These are phyloP conservation scores for Carex littledalei DNA, from an alignment of 176 grass and related monocot genomes.

Conservation along the genomic window DNA sequence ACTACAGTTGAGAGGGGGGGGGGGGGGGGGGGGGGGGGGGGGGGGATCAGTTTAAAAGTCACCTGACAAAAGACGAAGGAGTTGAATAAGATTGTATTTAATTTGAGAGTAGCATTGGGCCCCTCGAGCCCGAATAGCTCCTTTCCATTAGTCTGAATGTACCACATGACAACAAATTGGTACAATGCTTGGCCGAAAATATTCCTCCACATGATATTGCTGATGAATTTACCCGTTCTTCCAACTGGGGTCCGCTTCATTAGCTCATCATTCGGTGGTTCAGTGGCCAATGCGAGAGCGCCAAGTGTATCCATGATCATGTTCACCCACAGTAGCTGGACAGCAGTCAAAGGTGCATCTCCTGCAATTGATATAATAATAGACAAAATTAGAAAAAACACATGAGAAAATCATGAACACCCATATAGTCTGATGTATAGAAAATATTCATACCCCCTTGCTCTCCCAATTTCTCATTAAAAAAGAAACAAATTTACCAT, in stretches of 20 bases:
- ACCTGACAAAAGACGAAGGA: slow-evolving; percentile 98
- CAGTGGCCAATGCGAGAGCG: slow-evolving; percentile 81
- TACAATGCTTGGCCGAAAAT: slow-evolving; percentile 70
- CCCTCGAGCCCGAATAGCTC: slow-evolving; percentile 54
- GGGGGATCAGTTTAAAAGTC: neutral
- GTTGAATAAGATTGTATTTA: slow-evolving; percentile 94
- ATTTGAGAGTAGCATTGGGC: slow-evolving; percentile 33
- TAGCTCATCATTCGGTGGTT: slow-evolving; percentile 66
- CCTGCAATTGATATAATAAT: slow-evolving; percentile 34
- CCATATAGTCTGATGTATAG: neutral
- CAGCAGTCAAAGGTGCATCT: slow-evolving; percentile 70
- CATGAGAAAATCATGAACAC: neutral
- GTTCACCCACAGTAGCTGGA: slow-evolving; percentile 96
- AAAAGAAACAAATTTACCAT: neutral
- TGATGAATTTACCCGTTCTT: slow-evolving; percentile 75
- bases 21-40: neutral
- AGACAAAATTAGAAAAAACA: slow-evolving; percentile 2
- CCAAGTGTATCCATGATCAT: slow-evolving; percentile 99
- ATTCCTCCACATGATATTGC: slow-evolving; percentile 87
- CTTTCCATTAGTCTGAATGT: slow-evolving; percentile 71
- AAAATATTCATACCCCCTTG: neutral
- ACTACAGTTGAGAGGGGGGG: neutral
- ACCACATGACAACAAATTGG: slow-evolving; percentile 74
- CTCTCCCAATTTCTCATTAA: neutral
- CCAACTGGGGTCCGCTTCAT: slow-evolving; percentile 74